Percentiles rank a stretch among this genome's conserved stretches.
These are phyloP conservation scores for Cryomyces minteri DNA, from an alignment of 495 filamentous ascomycete genomes.

Conservation along the genomic window DNA sequence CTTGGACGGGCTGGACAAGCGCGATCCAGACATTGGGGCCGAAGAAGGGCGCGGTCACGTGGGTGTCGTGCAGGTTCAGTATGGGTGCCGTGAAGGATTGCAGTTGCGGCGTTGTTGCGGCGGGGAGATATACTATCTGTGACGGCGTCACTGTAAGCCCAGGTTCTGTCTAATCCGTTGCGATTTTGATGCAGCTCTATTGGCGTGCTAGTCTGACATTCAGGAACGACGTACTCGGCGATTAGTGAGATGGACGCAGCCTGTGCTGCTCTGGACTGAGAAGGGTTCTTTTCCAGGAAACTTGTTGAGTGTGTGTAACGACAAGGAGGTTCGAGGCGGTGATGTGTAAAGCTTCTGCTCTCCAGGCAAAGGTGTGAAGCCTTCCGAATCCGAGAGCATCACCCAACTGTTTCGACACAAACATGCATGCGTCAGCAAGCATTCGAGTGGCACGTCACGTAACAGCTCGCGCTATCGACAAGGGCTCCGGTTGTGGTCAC, in stretches of 20 bases:
- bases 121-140: slow-evolving; percentile 79
- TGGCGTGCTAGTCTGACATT: too few relatives aligned
- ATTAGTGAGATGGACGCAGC: slow-evolving; percentile 68
- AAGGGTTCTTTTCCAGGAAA: slow-evolving; percentile 37
- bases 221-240: slow-evolving; percentile 43
- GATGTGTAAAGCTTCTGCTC: slow-evolving; percentile 54
- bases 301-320: slow-evolving; percentile 39
- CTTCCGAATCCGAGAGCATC: slow-evolving; percentile 46
- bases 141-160: not conserved
- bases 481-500: not conserved
- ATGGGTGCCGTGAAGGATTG: slow-evolving; percentile 83
- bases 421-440: not conserved
- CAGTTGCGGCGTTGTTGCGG: slow-evolving; percentile 43
- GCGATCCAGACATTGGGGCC: slow-evolving; percentile 89
- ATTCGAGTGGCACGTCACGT: not conserved
- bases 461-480: not conserved
- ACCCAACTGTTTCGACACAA: slow-evolving; percentile 45
- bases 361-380: slow-evolving; percentile 51
- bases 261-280: slow-evolving; percentile 37
- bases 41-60: slow-evolving; percentile 81
- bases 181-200: slow-evolving; percentile 1
- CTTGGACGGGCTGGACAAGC: slow-evolving; percentile 55
- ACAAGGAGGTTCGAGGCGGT: slow-evolving; percentile 48
- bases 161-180: not conserved
- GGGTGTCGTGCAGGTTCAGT: slow-evolving; percentile 69